A percentile compares a stretch with the other conserved stretches of the same genome.
These are phyloP conservation scores for Talaromyces liani DNA, from an alignment of 495 filamentous ascomycete genomes.

Conservation along the genomic window DNA sequence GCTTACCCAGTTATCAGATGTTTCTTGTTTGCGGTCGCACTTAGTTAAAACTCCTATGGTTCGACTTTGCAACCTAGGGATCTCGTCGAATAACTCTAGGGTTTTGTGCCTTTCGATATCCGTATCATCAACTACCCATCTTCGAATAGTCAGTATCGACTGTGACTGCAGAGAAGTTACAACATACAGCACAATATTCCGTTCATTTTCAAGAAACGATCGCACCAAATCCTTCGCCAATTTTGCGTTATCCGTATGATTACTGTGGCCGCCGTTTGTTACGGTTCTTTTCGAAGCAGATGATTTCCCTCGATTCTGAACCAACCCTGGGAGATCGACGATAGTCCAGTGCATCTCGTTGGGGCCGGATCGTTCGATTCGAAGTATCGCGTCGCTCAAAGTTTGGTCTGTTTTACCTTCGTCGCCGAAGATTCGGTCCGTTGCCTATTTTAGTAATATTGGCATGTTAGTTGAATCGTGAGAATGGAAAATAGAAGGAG, in stretches of 20 bases:
- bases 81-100: not conserved
- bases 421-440: slow-evolving; percentile 1
- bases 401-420: not conserved
- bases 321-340: slow-evolving; percentile 5
- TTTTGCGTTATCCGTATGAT: slow-evolving; percentile 1
- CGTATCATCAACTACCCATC: slow-evolving; percentile 4
- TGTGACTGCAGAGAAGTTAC: no score
- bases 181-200: slow-evolving; percentile 4
- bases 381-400: slow-evolving; percentile 3
- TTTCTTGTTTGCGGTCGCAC: slow-evolving; percentile 8
- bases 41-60: slow-evolving; percentile 2
- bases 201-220: slow-evolving; percentile 4
- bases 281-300: not conserved
- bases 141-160: not conserved
- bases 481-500: no score
- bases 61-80: not conserved
- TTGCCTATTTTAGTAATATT: not conserved
- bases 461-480: not conserved
- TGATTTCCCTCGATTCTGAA: not conserved
- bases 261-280: not conserved
- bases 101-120: slow-evolving; percentile 3
- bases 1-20: slow-evolving; percentile 5
- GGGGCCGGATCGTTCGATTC: slow-evolving; percentile 2
- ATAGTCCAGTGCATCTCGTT: slow-evolving; percentile 7
- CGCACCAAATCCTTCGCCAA: slow-evolving; percentile 1